Base-by-base conservation (phyloP, 495 filamentous ascomycete species). In the Penicillium paradoxum region DNA sequence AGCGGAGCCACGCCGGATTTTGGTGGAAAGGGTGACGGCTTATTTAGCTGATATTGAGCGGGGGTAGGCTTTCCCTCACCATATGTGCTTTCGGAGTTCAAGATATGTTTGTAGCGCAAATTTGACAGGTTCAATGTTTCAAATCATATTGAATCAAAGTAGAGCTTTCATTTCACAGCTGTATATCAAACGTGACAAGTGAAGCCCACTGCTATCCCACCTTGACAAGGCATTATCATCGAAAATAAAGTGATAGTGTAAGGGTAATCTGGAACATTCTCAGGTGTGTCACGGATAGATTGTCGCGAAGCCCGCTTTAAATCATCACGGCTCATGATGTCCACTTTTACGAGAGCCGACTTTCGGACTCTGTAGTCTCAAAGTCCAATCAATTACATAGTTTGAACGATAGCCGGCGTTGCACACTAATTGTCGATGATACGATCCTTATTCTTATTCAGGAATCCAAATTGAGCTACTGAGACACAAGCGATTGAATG, bases 1-100 rank as follows among this genome's bases (percentile, higher is more conserved):
- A 56, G 73, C 67, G 2, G 69, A 72, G 57, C 73, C 73, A 11
- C 56, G 74, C 41, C 57, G 51, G 24, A 64, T 71, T 25, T 48
- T 78, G 24, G 66, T 71, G 8, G 45, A 59, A 19, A 69, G 56
- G 58, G 69, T 77, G n/a, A 54, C 62, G 34, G 45, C 47, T 5
- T 74, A 64, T 15, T 46, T 75, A 45, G 25, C 52, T 30, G 61
- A 64, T 52, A 45, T 66, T 34, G 34, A 63, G 38, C 53, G 52
- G 9, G 36, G 40, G 5, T 62, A 27, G 40, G 55, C 29, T 25
- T 43, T 14, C 13, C 18, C 9, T 21, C 3, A 8, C 7, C 4
- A 37, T 32, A n/a, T 21, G 1, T 29, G n/a, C 1, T 14, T 39
- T 39, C 25, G 36, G 33, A 4, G 3, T 18, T 46, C 15, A 32